Conservation (phyloP, 108 stramenopile species). For the Nitzschia sp. region DNA sequence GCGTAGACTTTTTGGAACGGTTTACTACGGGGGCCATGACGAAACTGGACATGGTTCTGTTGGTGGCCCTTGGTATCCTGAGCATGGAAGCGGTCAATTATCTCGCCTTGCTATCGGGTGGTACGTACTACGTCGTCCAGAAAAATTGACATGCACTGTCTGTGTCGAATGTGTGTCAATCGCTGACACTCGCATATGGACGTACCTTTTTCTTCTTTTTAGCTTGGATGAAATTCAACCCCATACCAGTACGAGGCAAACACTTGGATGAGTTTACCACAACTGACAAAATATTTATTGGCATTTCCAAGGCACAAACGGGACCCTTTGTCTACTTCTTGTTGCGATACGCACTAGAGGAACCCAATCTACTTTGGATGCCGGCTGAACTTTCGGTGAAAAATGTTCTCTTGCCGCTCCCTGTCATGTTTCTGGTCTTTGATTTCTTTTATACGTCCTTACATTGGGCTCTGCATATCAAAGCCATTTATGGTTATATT, state of each 20-base stretch:
- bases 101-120: constrained; percentile 22
- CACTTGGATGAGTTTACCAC: constrained; percentile 74
- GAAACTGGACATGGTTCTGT: constrained; percentile 41
- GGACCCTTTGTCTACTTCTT: constrained; percentile 81
- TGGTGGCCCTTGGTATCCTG: constrained; percentile 33
- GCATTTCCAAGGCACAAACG: constrained; percentile 72
- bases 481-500: constrained; percentile 81
- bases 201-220: background rate
- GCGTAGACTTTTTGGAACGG: constrained; percentile 9
- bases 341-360: constrained; percentile 50
- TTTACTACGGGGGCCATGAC: constrained; percentile 22
- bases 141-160: background rate
- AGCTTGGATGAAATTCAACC: constrained; percentile 37
- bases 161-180: background rate
- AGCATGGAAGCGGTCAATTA: constrained; percentile 37
- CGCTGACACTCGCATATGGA: background rate
- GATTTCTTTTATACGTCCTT: constrained; percentile 95
- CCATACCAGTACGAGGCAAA: constrained; percentile 84
- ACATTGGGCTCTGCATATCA: constrained; percentile 90
- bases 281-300: constrained; percentile 67
- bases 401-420: constrained; percentile 53
- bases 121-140: constrained; percentile 24
- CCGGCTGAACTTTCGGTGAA: constrained; percentile 42
- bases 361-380: constrained; percentile 55
- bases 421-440: constrained; percentile 86